These are phyloP conservation scores for Leavenworthia alabamica DNA, from an alignment of 345 rosid species.

Conservation along the genomic window DNA sequence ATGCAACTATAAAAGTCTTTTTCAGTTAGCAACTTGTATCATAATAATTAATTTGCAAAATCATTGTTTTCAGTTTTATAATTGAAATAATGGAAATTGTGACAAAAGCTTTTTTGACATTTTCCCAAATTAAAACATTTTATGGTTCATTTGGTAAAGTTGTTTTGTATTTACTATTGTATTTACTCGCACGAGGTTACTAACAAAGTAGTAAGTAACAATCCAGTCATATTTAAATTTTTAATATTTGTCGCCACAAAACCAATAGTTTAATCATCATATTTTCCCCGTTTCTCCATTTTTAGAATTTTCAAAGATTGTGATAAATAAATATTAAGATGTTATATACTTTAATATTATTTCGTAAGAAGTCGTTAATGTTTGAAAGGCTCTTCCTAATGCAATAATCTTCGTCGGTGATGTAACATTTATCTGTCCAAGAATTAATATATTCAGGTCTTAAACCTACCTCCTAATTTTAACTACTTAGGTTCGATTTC, in stretches of 20 bases:
- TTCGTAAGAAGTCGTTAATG: neutral
- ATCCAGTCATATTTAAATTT: neutral
- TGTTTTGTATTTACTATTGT: constrained; percentile 14
- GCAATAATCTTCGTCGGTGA: neutral
- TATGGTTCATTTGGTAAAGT: constrained; percentile 20
- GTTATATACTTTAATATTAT: neutral
- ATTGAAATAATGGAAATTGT: neutral
- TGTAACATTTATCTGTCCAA: too few species aligned
- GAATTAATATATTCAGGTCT: too few species aligned
- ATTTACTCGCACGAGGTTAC: constrained; percentile 9
- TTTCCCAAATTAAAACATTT: constrained; percentile 1
- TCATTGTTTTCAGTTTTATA: neutral
- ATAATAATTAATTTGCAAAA: neutral
- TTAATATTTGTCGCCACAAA: neutral
- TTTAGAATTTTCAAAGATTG: neutral
- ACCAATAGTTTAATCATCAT: neutral
- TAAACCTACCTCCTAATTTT: too few species aligned
- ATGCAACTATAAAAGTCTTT: neutral
- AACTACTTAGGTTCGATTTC: too few species aligned
- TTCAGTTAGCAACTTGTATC: neutral
- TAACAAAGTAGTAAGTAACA: neutral
- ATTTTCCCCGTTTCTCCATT: neutral
- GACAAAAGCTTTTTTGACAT: constrained; percentile 20
- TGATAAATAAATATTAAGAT: neutral
- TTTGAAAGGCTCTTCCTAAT: neutral